Percentiles rank a stretch among this genome's conserved stretches.
Evolutionary conservation across 495 filamentous ascomycete genomes (phyloP).

Genomic region (Talaromyces thailandensis): DNA sequence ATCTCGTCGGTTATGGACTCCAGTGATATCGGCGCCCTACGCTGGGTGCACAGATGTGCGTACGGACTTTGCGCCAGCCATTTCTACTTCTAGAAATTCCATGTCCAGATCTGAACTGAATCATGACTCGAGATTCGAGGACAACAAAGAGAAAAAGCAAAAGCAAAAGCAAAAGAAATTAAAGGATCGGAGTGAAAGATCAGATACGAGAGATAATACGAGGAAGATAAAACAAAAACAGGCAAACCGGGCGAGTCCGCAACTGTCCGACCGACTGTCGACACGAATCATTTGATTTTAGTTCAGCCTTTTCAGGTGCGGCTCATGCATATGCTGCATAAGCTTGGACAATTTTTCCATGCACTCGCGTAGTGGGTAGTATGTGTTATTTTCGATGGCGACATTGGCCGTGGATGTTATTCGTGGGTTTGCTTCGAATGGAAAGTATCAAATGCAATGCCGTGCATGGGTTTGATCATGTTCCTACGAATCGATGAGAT

Average conservation of each 20-base stretch:
- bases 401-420: neutral
- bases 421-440: neutral
- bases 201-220: neutral
- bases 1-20: neutral
- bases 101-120: neutral
- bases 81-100: neutral
- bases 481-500: neutral
- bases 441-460: neutral
- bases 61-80: neutral
- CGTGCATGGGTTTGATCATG: neutral
- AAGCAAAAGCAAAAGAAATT: neutral
- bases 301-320: neutral
- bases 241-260: no score
- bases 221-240: neutral
- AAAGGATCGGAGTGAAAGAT: neutral
- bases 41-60: neutral
- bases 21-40: neutral
- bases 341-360: neutral
- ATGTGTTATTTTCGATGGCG: neutral
- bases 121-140: neutral
- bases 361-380: no score
- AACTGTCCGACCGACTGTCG: no score
- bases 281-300: neutral
- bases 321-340: neutral
- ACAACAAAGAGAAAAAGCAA: neutral